These are phyloP conservation scores for Anthoceros angustus DNA, from an alignment of 225 moss, liverwort and hornwort species.

Conservation along the genomic window DNA sequence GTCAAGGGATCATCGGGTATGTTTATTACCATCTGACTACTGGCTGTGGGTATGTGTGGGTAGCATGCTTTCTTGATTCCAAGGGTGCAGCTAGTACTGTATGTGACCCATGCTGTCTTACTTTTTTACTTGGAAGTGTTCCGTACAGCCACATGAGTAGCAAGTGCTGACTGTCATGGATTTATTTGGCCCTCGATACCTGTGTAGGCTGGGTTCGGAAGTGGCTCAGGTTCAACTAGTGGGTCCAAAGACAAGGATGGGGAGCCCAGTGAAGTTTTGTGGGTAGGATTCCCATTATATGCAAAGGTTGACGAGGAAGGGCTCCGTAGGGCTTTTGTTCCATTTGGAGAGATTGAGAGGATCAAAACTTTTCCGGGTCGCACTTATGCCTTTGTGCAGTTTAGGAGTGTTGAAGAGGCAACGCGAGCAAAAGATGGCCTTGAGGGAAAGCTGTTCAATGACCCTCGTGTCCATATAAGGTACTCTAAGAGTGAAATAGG, in stretches of 20 bases:
- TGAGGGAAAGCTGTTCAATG: conserved; percentile 92
- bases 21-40: not conserved
- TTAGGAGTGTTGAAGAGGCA: conserved; percentile 76
- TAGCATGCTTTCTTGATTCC: not conserved
- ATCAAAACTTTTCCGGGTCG: conserved; percentile 96
- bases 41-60: not conserved
- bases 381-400: conserved; percentile 97
- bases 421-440: conserved; percentile 70
- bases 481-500: conserved; percentile 98
- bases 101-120: too few relatives aligned
- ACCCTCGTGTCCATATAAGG: conserved; percentile 90
- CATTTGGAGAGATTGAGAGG: conserved; percentile 78
- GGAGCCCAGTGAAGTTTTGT: conserved; percentile 88
- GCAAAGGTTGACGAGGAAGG: conserved; percentile 97
- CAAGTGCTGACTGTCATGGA: too few relatives aligned
- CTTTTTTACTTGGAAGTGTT: too few relatives aligned
- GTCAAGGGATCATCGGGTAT: conserved; percentile 1
- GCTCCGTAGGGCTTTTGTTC: conserved; percentile 78
- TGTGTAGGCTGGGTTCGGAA: conserved; percentile 28
- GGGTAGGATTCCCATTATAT: conserved; percentile 90
- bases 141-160: too few relatives aligned
- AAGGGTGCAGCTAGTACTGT: too few relatives aligned
- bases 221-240: conserved; percentile 22
- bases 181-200: not conserved
- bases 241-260: conserved; percentile 70